phyloP scores from a whole-genome alignment of 2,329 filamentous ascomycete species.

The Scleromitrula shiraiana region DNA sequence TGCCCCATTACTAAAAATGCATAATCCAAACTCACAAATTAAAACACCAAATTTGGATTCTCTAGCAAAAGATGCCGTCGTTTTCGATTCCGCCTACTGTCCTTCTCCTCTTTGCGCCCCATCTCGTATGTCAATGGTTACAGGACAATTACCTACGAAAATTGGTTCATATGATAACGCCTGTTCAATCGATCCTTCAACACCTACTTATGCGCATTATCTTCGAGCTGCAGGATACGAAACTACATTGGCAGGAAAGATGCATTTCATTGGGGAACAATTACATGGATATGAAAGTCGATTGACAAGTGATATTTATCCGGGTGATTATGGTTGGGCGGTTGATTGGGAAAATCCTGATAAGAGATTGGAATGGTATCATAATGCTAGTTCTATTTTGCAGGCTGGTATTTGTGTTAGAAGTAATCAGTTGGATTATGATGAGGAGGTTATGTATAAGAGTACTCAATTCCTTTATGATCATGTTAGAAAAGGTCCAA shows the following conservation, averaged over 20 bases:
- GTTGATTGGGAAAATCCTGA: slow-evolving; percentile 94
- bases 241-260: slow-evolving; percentile 86
- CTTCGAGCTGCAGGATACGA: slow-evolving; percentile 79
- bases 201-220: slow-evolving; percentile 90
- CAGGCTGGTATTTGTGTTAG: slow-evolving; percentile 83
- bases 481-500: slow-evolving; percentile 71
- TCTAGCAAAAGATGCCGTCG: slow-evolving; percentile 71
- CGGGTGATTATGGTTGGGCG: slow-evolving; percentile 87
- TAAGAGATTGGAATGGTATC: slow-evolving; percentile 84
- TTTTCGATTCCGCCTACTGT: slow-evolving; percentile 92
- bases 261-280: slow-evolving; percentile 96
- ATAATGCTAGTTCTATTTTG: slow-evolving; percentile 89
- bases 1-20: slow-evolving; percentile 83
- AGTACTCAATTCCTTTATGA: slow-evolving; percentile 86
- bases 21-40: slow-evolving; percentile 82
- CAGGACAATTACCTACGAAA: slow-evolving; percentile 81
- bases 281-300: slow-evolving; percentile 89
- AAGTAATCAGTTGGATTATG: slow-evolving; percentile 92
- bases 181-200: slow-evolving; percentile 71
- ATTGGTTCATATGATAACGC: slow-evolving; percentile 92
- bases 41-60: slow-evolving; percentile 85
- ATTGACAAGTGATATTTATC: slow-evolving; percentile 92
- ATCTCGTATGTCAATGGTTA: slow-evolving; percentile 91
- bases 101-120: slow-evolving; percentile 88
- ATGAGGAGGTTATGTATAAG: slow-evolving; percentile 82